phyloP scores from a whole-genome alignment of 75 land plant species.

The Picea glauca region DNA sequence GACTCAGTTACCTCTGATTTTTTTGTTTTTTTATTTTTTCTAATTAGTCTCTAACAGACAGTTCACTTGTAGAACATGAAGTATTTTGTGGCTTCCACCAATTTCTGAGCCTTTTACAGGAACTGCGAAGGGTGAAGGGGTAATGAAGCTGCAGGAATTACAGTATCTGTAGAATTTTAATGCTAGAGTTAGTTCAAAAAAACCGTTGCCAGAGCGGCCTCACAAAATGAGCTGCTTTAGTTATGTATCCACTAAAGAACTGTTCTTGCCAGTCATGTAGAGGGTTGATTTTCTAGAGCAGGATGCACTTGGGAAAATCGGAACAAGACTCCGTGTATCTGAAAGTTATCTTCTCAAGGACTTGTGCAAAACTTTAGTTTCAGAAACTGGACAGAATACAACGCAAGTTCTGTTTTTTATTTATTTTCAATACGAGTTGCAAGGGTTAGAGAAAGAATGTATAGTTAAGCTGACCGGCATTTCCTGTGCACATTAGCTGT shows the following conservation, averaged over 20 bases:
- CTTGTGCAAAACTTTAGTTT: neutral
- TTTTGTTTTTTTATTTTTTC: conserved; percentile 10
- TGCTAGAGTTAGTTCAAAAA: conserved; percentile 1
- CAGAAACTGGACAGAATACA: neutral
- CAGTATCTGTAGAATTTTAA: conserved; percentile 2
- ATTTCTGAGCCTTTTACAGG: conserved; percentile 9
- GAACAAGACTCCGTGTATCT: neutral
- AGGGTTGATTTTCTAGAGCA: conserved; percentile 1
- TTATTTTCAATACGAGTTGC: neutral
- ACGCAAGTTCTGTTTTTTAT: neutral
- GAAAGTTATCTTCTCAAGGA: neutral
- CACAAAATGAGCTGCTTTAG: conserved; percentile 1
- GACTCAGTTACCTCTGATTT: neutral
- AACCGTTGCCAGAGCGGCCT: neutral
- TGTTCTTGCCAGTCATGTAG: conserved; percentile 4
- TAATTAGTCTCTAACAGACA: conserved; percentile 5
- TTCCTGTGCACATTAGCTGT: conserved; percentile 1
- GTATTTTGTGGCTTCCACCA: neutral
- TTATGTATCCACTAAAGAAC: neutral
- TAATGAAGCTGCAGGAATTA: conserved; percentile 2
- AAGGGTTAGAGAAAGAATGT: neutral
- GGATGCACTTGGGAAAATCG: conserved; percentile 5
- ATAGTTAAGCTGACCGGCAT: neutral
- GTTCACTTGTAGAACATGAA: neutral
- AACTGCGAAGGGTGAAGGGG: conserved; percentile 8